phyloP scores from a whole-genome alignment of 768 basidiomycete species.

The Mycena maculata region DNA sequence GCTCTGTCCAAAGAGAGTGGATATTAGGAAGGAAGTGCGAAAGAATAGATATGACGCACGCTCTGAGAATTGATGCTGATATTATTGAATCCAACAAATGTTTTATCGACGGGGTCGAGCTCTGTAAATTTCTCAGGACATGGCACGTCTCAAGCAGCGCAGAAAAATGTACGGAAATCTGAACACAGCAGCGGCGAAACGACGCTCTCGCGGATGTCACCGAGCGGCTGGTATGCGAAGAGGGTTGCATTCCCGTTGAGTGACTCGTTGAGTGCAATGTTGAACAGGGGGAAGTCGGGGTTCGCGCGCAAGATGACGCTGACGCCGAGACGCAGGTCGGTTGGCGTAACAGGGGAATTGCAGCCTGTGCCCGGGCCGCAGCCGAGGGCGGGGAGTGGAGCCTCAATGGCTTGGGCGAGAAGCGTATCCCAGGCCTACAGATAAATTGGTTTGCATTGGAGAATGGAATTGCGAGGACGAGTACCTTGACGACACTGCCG shows the following conservation, averaged over 20 bases:
- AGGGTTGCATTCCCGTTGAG: conserved; percentile 18
- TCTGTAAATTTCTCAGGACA: background rate
- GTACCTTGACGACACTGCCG: conserved; percentile 51
- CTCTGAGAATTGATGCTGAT: conserved; percentile 2
- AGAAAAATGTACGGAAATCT: conserved; percentile 14
- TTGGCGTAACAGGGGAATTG: conserved; percentile 18
- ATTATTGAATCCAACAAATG: conserved; percentile 9
- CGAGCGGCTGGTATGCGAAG: conserved; percentile 1
- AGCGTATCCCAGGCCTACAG: conserved; percentile 19
- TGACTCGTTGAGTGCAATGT: conserved; percentile 4
- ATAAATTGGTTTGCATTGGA: background rate
- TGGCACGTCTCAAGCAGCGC: background rate
- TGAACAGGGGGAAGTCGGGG: conserved; percentile 25
- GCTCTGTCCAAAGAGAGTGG: background rate
- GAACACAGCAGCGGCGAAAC: conserved; percentile 16
- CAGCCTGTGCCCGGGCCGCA: conserved; percentile 9
- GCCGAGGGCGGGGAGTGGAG: conserved; percentile 8
- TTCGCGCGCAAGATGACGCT: background rate
- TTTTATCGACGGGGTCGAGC: background rate
- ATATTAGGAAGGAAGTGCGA: no score
- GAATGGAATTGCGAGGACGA: background rate
- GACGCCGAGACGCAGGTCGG: background rate
- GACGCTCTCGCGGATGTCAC: conserved; percentile 18
- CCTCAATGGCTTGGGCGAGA: background rate
- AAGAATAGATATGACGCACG: conserved; percentile 1